Base-by-base conservation (phyloP, 768 basidiomycete genomes). In the Lentinula sp. region DNA sequence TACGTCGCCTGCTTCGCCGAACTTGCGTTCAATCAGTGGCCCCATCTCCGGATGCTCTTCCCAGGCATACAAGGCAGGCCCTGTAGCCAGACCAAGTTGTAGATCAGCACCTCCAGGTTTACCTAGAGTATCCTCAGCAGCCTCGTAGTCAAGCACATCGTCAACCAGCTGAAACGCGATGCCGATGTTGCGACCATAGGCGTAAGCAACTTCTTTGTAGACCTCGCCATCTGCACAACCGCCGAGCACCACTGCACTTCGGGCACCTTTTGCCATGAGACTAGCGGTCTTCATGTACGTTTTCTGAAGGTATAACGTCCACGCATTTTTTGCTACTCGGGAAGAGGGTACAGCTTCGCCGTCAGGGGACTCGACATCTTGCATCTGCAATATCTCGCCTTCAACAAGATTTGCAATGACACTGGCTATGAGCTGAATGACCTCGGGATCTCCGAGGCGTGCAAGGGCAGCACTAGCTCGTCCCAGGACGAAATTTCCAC, bases 81-180 rank as follows among this genome's bases (percentile, higher is more conserved):
- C 96, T 0, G 97, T 99, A 4, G 97, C 91, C 48, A 94, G 79
- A 0, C 93, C 92, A 0, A 94, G 76, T 59, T 87, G 84, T 15
- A 94, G 79, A 70, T 95, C 93, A 1, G 93, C 90, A 16, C 91
- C 91, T 0, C 88, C 86, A 0, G 97, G 97, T 76, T 98, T 98
- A 39, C 96, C 96, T 12, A 98, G 83, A 0, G 88, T 77, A 0
- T 78, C 73, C 5, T 85, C 81, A 10, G 87, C 88, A 0, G 90
- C 85, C 53, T 95, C 90, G 69, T 93, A 98, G 75, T 98, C 97
- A 3, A 99, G 78, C 39, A 95, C 83, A 69, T 99, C 97, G 70
- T 99, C 97, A 52, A 98, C 89, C 9, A 99, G 88, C 95, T 97
- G 95, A 76, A 98, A 97, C 4, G 95, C 95, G 60, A 97, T 92